Base-by-base conservation (phyloP, 2,329 filamentous ascomycete genomes). In the Aspergillus sojae region DNA sequence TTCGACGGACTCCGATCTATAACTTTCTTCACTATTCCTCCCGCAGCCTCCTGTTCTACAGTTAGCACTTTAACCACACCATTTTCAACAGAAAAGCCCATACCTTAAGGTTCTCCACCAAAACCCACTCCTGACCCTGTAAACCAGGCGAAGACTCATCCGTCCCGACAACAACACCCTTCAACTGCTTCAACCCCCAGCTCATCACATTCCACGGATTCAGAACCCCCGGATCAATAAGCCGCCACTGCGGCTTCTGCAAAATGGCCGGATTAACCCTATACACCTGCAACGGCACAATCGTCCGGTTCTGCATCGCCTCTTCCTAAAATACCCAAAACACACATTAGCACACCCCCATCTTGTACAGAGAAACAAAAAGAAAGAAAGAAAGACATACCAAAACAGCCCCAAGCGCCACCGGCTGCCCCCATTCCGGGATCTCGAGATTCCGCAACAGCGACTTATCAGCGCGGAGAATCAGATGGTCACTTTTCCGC, bases 401-500 rank as follows among this genome's bases (percentile, higher is more conserved):
- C 56, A 98, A 82, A 5, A 94, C 95, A 4, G 89, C 87, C 1
- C 91, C 91, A 0, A 99, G 81, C 3, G 91, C 92, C 11, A 94
- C 84, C 1, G 95, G 95, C 53, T 89, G 86, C 2, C 95, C 95
- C 77, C 88, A 94, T 70, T 94, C 89, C 52, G 88, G 88, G 56
- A 85, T 91, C 68, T 94, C 89, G 59, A 99, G 82, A 41, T 88
- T 87, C 28, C 87, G 85, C 26, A 91, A 80, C 1, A 99, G 84
- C 34, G 86, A 83, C 41, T 91, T 87, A 70, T 85, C 82, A 1
- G 83, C 83, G 41, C 79, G 77, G 14, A 89, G 72, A 28, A 82
- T 79, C 30, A 89, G 76, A 39, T 83, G 80, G 68, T 85, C 80
- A 28, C 78, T 79, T 60, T 75, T 76, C 10, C 1, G 55, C 14